These are phyloP conservation scores for Amanita polypyramis DNA, from an alignment of 768 basidiomycete genomes.

Conservation along the genomic window DNA sequence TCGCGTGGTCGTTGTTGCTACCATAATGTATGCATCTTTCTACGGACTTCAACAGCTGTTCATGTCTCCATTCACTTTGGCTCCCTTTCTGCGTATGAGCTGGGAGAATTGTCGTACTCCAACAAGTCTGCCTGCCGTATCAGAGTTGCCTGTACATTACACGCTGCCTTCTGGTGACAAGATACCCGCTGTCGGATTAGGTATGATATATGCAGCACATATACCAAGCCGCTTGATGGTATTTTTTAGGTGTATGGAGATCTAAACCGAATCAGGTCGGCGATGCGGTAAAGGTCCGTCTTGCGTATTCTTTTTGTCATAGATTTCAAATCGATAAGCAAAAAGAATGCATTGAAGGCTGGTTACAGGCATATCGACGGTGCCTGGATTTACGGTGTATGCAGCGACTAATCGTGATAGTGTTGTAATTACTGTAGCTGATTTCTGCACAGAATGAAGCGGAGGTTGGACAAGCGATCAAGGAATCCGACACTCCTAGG, in stretches of 20 bases:
- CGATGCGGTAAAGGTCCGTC: conserved; percentile 46
- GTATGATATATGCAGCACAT: conserved; percentile 19
- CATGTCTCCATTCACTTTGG: neutral
- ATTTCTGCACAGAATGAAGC: conserved; percentile 44
- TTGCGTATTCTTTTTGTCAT: neutral
- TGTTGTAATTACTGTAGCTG: neutral
- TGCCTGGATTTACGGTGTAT: conserved; percentile 58
- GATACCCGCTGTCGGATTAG: conserved; percentile 59
- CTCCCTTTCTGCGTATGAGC: neutral
- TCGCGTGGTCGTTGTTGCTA: conserved; percentile 6
- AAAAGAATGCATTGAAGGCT: conserved; percentile 42
- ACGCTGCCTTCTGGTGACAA: conserved; percentile 55
- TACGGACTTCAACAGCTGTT: conserved; percentile 5
- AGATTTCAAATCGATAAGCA: neutral
- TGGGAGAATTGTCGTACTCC: conserved; percentile 2
- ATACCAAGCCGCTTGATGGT: neutral
- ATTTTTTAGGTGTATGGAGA: conserved; percentile 48
- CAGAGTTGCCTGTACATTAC: conserved; percentile 34
- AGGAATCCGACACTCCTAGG: conserved; percentile 47
- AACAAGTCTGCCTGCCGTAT: conserved; percentile 8
- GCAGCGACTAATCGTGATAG: conserved; percentile 10
- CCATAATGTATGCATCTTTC: conserved; percentile 11
- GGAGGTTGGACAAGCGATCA: conserved; percentile 56
- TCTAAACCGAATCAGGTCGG: conserved; percentile 51
- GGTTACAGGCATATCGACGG: conserved; percentile 70